Evolutionary conservation across 805 yeast species (phyloP).

Genomic region (Metschnikowia corniflorae): DNA sequence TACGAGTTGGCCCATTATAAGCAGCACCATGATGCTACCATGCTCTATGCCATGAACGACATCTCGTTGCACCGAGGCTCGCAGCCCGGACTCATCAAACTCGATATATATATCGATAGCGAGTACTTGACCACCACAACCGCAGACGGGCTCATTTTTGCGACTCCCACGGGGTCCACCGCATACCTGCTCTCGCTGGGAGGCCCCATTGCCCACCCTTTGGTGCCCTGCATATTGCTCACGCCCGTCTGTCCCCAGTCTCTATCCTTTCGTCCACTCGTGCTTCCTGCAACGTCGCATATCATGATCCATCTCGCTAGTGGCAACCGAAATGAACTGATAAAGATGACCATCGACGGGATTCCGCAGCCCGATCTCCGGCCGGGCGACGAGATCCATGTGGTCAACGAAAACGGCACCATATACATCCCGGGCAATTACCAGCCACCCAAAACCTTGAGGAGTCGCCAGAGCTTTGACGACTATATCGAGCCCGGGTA

Average conservation of each 20-base stretch:
- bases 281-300: constrained; percentile 75
- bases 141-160: constrained; percentile 82
- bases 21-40: constrained; percentile 23
- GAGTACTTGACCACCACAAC: constrained; percentile 84
- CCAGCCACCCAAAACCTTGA: constrained; percentile 33
- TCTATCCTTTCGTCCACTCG: constrained; percentile 82
- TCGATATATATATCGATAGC: constrained; percentile 83
- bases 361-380: constrained; percentile 63
- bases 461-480: constrained; percentile 17
- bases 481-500: constrained; percentile 22
- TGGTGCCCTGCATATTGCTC: constrained; percentile 73
- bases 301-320: constrained; percentile 59
- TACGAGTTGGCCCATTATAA: constrained; percentile 18
- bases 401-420: constrained; percentile 62
- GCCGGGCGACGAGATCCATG: constrained; percentile 78
- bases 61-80: constrained; percentile 84
- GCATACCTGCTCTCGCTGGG: constrained; percentile 89
- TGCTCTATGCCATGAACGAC: constrained; percentile 88
- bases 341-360: constrained; percentile 78
- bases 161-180: constrained; percentile 95
- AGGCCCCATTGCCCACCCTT: constrained; percentile 89
- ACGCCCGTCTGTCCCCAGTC: constrained; percentile 94
- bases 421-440: constrained; percentile 50
- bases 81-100: constrained; percentile 76
- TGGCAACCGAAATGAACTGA: constrained; percentile 38